These are phyloP conservation scores for Pyrenochaeta sp. DNA, from an alignment of 2,329 filamentous ascomycete genomes.

Conservation along the genomic window DNA sequence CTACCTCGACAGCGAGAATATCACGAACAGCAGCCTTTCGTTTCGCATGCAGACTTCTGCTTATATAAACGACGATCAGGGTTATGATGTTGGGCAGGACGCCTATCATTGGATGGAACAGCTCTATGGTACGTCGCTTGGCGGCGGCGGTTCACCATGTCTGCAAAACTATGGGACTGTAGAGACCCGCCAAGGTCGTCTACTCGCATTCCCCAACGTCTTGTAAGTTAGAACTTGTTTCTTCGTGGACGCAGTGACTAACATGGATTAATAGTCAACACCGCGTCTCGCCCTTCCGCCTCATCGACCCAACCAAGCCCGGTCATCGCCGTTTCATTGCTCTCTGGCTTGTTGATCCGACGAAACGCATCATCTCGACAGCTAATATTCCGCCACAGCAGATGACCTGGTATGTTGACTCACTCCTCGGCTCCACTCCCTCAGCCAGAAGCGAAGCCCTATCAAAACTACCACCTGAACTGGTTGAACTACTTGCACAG, in stretches of 20 bases:
- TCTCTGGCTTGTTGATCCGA: slow-evolving; percentile 67
- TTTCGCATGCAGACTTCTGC: slow-evolving; percentile 30
- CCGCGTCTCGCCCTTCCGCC: slow-evolving; percentile 53
- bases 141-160: slow-evolving; percentile 11
- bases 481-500: slow-evolving; percentile 20
- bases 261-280: slow-evolving; percentile 20
- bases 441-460: slow-evolving; percentile 3
- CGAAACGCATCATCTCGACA: slow-evolving; percentile 60
- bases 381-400: slow-evolving; percentile 63
- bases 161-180: slow-evolving; percentile 60
- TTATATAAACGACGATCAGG: slow-evolving; percentile 7
- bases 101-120: slow-evolving; percentile 23
- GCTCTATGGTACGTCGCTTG: slow-evolving; percentile 21
- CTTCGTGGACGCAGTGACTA: not conserved
- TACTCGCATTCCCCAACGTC: slow-evolving; percentile 65
- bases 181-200: slow-evolving; percentile 56
- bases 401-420: slow-evolving; percentile 54
- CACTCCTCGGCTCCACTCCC: slow-evolving; percentile 12
- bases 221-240: slow-evolving; percentile 17
- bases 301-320: slow-evolving; percentile 59
- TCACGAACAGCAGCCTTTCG: slow-evolving; percentile 51
- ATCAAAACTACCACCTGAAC: slow-evolving; percentile 24
- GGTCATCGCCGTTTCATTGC: slow-evolving; percentile 67
- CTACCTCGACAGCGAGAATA: slow-evolving; percentile 69
- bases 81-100: slow-evolving; percentile 20